Percentiles rank a stretch among this genome's conserved stretches.
Conservation (phyloP, 768 basidiomycete species). For the Dioszegia aurantiaca region DNA sequence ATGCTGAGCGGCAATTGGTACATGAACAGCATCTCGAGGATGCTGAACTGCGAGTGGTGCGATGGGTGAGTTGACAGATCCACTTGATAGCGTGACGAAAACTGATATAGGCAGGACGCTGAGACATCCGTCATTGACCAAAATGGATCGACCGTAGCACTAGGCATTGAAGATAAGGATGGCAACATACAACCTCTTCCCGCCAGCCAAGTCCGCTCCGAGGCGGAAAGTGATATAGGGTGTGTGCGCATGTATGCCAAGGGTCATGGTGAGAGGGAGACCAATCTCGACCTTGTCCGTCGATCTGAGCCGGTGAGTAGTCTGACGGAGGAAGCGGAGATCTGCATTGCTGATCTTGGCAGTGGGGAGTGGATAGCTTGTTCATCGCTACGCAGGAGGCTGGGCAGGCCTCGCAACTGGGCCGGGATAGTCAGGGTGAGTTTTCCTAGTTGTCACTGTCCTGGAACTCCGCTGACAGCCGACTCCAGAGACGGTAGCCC, state of each 20-base stretch:
- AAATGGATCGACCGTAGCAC: neutral
- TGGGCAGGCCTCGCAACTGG: neutral
- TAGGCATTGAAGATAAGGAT: neutral
- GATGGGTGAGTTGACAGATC: conserved; percentile 7
- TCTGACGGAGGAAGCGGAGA: too few species aligned
- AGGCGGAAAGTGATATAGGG: neutral
- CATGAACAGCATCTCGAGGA: neutral
- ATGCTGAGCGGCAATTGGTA: neutral
- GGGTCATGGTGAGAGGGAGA: neutral
- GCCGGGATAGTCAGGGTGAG: conserved; percentile 1
- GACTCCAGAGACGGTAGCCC: neutral
- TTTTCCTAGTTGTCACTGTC: neutral
- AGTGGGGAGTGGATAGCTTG: neutral
- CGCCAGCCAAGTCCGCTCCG: neutral
- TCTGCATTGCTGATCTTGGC: neutral
- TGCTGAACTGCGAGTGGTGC: neutral
- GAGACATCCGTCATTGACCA: neutral
- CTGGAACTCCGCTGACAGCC: neutral
- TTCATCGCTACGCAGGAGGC: neutral
- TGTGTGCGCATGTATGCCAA: neutral
- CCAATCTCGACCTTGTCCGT: neutral
- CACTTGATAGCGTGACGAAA: neutral
- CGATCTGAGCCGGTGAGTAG: neutral
- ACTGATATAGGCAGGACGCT: neutral
- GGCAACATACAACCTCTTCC: neutral